A percentile compares a stretch with the other conserved stretches of the same genome.
These are phyloP conservation scores for Lathyrus oleraceus DNA, from an alignment of 306 rosid species.

Conservation along the genomic window DNA sequence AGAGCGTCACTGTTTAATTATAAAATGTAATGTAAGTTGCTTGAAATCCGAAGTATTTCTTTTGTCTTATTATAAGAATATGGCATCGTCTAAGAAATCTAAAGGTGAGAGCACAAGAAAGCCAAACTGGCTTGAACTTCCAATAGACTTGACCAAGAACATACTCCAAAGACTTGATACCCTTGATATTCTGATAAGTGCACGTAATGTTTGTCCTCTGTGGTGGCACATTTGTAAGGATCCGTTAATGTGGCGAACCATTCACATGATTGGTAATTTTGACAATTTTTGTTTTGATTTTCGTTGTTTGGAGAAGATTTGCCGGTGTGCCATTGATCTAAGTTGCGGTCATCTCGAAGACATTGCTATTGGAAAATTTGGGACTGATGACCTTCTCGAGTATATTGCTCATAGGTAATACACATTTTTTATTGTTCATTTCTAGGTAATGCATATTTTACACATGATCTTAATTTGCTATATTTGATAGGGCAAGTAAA, in stretches of 20 bases:
- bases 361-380: fast-evolving
- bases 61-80: too few relatives aligned
- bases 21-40: too few relatives aligned
- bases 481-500: neutral
- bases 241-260: constrained; percentile 8
- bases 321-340: neutral
- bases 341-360: neutral
- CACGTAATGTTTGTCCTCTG: neutral
- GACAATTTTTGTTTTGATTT: fast-evolving
- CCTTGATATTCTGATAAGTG: neutral
- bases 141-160: neutral
- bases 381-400: neutral
- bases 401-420: neutral
- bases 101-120: neutral
- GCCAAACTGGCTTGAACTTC: constrained; percentile 18
- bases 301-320: neutral
- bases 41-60: too few relatives aligned
- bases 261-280: neutral
- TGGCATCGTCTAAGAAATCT: neutral
- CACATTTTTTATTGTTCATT: neutral
- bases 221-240: neutral
- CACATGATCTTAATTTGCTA: too few relatives aligned
- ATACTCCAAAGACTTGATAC: neutral
- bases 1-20: too few relatives aligned
- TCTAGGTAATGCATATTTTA: neutral